phyloP scores from a whole-genome alignment of 495 filamentous ascomycete genomes.

The Neohortaea acidophila region DNA sequence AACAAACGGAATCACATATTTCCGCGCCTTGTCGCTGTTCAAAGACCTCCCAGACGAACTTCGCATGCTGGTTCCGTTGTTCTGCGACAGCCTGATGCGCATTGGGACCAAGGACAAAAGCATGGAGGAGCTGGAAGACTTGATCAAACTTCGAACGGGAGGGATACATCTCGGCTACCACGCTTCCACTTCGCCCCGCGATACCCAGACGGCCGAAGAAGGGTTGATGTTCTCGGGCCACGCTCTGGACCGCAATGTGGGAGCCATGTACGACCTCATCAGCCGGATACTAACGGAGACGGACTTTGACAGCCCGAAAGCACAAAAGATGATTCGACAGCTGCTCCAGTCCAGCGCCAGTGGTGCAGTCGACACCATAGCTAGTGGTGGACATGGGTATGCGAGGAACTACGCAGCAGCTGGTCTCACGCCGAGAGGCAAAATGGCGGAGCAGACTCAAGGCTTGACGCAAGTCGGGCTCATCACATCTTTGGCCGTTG shows the following conservation, averaged over 20 bases:
- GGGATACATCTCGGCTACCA: slow-evolving; percentile 70
- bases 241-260: slow-evolving; percentile 76
- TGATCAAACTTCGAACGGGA: slow-evolving; percentile 93
- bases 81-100: slow-evolving; percentile 83
- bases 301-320: slow-evolving; percentile 68
- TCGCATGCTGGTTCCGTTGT: slow-evolving; percentile 70
- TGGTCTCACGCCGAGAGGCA: slow-evolving; percentile 52
- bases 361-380: slow-evolving; percentile 81
- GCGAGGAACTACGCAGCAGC: slow-evolving; percentile 72
- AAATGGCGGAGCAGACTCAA: slow-evolving; percentile 61
- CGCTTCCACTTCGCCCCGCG: slow-evolving; percentile 54
- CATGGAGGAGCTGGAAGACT: slow-evolving; percentile 89
- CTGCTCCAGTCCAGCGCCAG: slow-evolving; percentile 71
- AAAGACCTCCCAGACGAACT: slow-evolving; percentile 72
- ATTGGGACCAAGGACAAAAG: slow-evolving; percentile 72
- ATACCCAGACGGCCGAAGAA: slow-evolving; percentile 55
- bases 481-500: slow-evolving; percentile 50
- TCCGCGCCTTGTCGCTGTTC: slow-evolving; percentile 71
- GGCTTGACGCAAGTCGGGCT: slow-evolving; percentile 81
- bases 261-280: slow-evolving; percentile 77
- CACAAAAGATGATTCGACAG: slow-evolving; percentile 67
- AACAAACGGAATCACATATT: slow-evolving; percentile 93
- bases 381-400: slow-evolving; percentile 70
- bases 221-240: slow-evolving; percentile 70
- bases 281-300: slow-evolving; percentile 69